Conservation (phyloP, 2,329 filamentous ascomycete species). For the Pezicula neosporulosa region DNA sequence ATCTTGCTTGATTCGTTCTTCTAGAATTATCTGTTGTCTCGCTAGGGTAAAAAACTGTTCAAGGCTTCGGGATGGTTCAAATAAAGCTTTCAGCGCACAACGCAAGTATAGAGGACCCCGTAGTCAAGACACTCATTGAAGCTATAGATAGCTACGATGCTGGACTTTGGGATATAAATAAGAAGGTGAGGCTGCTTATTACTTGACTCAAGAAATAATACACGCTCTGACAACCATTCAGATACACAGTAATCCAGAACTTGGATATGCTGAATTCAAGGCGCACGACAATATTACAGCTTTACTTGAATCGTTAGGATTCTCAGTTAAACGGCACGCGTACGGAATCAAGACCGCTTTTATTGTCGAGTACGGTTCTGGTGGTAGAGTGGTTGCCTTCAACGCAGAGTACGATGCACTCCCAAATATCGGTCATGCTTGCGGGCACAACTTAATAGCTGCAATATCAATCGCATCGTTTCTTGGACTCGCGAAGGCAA, state of each 20-base stretch:
- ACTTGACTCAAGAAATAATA: too few species aligned
- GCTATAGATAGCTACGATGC: too few species aligned
- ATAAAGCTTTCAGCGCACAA: too few species aligned
- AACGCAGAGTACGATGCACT: constrained; percentile 44
- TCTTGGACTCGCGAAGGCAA: constrained; percentile 23
- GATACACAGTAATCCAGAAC: constrained; percentile 40
- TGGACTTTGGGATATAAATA: too few species aligned
- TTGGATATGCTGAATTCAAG: constrained; percentile 43
- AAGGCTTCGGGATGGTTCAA: too few species aligned
- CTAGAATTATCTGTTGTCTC: too few species aligned
- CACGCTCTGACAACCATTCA: too few species aligned
- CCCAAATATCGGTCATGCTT: constrained; percentile 37
- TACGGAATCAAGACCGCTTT: constrained; percentile 49
- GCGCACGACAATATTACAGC: constrained; percentile 46
- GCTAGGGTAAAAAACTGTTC: too few species aligned
- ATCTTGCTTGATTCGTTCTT: too few species aligned
- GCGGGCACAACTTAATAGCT: constrained; percentile 36
- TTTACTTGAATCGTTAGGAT: constrained; percentile 40
- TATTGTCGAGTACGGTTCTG: constrained; percentile 37
- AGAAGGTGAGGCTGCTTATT: too few species aligned
- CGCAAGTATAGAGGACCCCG: too few species aligned
- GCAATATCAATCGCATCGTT: constrained; percentile 30
- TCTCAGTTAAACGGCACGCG: constrained; percentile 41
- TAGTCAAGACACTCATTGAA: too few species aligned
- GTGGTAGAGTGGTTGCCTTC: constrained; percentile 35